Evolutionary conservation across 768 basidiomycete genomes (phyloP).

Genomic region (Lyophyllum shimeji): DNA sequence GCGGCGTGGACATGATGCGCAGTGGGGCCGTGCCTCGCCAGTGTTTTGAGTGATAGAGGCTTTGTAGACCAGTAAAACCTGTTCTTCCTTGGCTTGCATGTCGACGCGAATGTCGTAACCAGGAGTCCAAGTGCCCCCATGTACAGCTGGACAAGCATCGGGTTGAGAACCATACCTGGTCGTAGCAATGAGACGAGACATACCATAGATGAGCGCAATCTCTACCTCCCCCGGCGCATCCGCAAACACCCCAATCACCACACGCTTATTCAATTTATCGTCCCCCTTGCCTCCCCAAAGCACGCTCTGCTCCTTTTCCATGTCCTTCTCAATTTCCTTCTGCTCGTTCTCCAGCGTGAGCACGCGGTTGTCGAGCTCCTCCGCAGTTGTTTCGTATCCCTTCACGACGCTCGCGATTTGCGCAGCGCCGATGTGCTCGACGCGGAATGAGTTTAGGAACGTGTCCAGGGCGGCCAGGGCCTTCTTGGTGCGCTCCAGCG

Average conservation of each 20-base stretch:
- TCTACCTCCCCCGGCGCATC: slow-evolving; percentile 25
- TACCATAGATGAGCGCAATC: slow-evolving; percentile 29
- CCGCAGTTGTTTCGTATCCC: slow-evolving; percentile 19
- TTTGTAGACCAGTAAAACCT: neutral
- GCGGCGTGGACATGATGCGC: neutral
- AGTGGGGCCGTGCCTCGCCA: neutral
- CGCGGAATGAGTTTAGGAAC: slow-evolving; percentile 24
- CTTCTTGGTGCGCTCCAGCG: slow-evolving; percentile 21
- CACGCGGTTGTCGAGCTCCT: slow-evolving; percentile 22
- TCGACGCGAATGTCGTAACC: slow-evolving; percentile 40
- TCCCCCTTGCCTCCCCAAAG: neutral
- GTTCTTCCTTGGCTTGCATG: slow-evolving; percentile 18
- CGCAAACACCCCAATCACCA: slow-evolving; percentile 24
- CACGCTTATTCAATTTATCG: slow-evolving; percentile 12
- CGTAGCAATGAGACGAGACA: neutral
- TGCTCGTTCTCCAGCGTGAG: slow-evolving; percentile 19
- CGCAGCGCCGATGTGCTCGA: slow-evolving; percentile 18
- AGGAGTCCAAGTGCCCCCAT: slow-evolving; percentile 33
- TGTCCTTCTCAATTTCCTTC: slow-evolving; percentile 15
- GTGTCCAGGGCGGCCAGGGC: slow-evolving; percentile 21
- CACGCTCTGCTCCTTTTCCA: slow-evolving; percentile 15
- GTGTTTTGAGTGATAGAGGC: neutral
- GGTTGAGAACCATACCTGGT: neutral
- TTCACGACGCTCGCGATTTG: slow-evolving; percentile 15
- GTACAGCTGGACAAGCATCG: slow-evolving; percentile 24